Conservation (phyloP, 2,329 filamentous ascomycete genomes). For the Chrysoporthe puriensis region DNA sequence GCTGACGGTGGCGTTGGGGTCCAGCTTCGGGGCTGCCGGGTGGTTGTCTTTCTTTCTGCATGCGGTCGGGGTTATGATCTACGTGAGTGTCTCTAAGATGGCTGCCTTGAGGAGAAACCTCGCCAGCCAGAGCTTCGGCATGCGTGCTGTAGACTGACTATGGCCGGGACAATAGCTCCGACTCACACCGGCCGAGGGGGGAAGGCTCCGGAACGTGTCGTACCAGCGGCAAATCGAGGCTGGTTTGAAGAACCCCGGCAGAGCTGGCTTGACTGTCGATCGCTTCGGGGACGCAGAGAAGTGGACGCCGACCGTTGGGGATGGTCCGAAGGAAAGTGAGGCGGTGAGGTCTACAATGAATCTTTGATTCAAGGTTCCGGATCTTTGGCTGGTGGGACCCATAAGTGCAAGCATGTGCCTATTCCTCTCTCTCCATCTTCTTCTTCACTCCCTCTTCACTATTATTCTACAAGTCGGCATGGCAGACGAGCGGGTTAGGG, state of each 20-base stretch:
- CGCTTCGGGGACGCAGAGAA: constrained; percentile 43
- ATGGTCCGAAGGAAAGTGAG: background rate
- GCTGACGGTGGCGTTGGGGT: constrained; percentile 47
- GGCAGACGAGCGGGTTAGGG: no score
- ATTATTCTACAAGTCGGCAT: no score
- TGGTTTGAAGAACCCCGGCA: constrained; percentile 54
- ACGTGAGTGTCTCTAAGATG: constrained; percentile 39
- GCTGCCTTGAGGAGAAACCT: no score
- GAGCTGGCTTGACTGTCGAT: constrained; percentile 50
- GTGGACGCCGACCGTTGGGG: constrained; percentile 30
- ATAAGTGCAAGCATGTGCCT: no score
- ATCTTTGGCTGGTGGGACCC: no score
- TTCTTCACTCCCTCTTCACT: no score
- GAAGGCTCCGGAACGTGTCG: constrained; percentile 57
- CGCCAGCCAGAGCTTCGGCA: no score
- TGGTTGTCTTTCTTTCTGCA: constrained; percentile 60
- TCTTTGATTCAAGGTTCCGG: no score
- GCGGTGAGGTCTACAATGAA: background rate
- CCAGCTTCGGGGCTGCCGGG: constrained; percentile 54
- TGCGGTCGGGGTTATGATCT: constrained; percentile 50
- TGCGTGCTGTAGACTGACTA: no score
- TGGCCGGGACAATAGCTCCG: constrained; percentile 43
- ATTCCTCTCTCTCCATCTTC: no score
- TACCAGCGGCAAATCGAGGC: constrained; percentile 60
- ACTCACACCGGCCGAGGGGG: constrained; percentile 56